Evolutionary conservation across 345 rosid genomes (phyloP).

Genomic region (Syzygium jambos): DNA sequence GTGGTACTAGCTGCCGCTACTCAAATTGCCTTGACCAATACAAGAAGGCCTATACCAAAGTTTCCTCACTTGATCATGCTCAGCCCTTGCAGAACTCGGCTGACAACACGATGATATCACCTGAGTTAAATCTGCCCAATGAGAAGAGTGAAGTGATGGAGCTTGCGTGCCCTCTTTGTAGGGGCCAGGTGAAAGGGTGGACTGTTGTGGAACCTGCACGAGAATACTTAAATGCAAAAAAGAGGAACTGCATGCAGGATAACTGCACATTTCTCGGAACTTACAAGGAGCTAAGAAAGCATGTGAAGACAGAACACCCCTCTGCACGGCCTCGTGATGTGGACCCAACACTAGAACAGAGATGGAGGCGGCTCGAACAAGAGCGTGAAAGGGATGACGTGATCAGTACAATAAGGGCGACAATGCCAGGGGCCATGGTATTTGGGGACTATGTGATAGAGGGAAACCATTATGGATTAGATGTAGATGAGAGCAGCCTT

Average conservation of each 20-base stretch:
- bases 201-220: constrained; percentile 90
- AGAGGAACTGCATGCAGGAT: constrained; percentile 94
- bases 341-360: constrained; percentile 77
- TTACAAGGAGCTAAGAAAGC: constrained; percentile 88
- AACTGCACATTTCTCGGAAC: constrained; percentile 63
- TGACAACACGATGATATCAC: constrained; percentile 15
- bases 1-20: constrained; percentile 92
- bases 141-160: constrained; percentile 50
- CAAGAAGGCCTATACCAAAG: constrained; percentile 74
- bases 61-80: constrained; percentile 19
- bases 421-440: constrained; percentile 87
- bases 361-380: constrained; percentile 71
- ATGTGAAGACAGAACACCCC: constrained; percentile 77
- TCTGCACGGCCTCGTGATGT: constrained; percentile 68
- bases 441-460: constrained; percentile 81
- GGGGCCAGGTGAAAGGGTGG: constrained; percentile 98
- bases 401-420: constrained; percentile 71
- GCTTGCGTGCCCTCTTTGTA: constrained; percentile 88
- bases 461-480: constrained; percentile 43
- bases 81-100: constrained; percentile 9
- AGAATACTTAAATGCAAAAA: constrained; percentile 58
- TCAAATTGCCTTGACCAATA: constrained; percentile 95
- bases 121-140: constrained; percentile 20
- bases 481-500: constrained; percentile 20
- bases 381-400: constrained; percentile 70